Evolutionary conservation across 495 filamentous ascomycete genomes (phyloP), one percentile per base, ranked within the genome.

Genomic region (Penicillium steckii): DNA sequence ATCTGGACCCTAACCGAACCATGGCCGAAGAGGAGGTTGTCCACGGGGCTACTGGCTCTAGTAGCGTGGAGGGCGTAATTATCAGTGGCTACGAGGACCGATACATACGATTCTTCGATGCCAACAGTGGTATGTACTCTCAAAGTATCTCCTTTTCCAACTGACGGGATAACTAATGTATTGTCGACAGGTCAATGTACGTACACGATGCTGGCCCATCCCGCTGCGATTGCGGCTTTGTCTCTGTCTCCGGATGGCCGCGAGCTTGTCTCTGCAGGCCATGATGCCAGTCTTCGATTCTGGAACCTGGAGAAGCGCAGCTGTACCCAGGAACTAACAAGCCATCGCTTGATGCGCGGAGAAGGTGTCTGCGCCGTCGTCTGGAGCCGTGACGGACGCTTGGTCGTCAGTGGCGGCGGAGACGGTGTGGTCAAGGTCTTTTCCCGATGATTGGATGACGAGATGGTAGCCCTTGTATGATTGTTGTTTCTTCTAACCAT

Each of bases 371-470:
- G 91, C 72, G 76, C 84, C 13, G 94, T 96, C 9, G 87, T 90
- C 17, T 98, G 95, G 94, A 94, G 89, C 63, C 85, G 89, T 56
- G 94, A 98, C 59, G 92, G 93, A 29, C 80, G 89, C 52, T 92
- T 91, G 87, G 92, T 97, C 30, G 90, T 98, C 51, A 90, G 88
- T 55, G 95, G 85, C 8, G 94, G 94, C 17, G 94, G 94, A n/a
- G 94, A 98, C 66, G 95, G 94, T 2, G 85, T 95, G 17, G 94
- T 95, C 38, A 98, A 97, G 76, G 94, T 97, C 48, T 96, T 96
- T 78, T 85, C 88, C 35, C 70, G 85, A 68, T 85, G 57, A 51
- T 46, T 51, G 50, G 41, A 65, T 50, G 52, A 61, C 45, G 54
- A 60, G 60, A 62, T 38, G 62, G 57, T 44, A 57, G 38, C 53